phyloP scores from a whole-genome alignment of 805 yeast genomes.

The Henningerozyma blattae region DNA sequence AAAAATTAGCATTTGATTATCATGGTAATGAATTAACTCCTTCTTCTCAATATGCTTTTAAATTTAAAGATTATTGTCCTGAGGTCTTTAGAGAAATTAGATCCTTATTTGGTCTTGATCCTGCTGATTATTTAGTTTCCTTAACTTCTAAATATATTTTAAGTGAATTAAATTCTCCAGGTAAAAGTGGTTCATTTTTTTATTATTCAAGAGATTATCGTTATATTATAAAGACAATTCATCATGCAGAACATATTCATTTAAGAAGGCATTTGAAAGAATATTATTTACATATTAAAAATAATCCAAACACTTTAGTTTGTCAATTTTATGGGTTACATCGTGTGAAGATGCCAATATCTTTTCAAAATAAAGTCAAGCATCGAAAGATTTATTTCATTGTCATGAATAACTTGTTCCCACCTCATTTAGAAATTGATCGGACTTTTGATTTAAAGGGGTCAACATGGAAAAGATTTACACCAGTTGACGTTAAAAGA shows the following conservation, averaged over 20 bases:
- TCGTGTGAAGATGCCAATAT: conserved; percentile 76
- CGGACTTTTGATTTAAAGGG: conserved; percentile 87
- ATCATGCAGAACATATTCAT: conserved; percentile 83
- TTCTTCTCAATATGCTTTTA: conserved; percentile 88
- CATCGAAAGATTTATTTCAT: conserved; percentile 78
- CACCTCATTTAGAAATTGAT: conserved; percentile 83
- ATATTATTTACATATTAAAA: conserved; percentile 69
- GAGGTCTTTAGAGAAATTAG: conserved; percentile 85
- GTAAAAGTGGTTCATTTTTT: conserved; percentile 93
- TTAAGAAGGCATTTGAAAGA: conserved; percentile 59
- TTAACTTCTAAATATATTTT: conserved; percentile 87
- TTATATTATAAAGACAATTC: conserved; percentile 92
- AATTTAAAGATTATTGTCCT: conserved; percentile 93
- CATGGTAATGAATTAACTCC: conserved; percentile 86
- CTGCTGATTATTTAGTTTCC: conserved; percentile 89
- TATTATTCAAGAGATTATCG: conserved; percentile 89
- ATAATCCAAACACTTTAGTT: conserved; percentile 76
- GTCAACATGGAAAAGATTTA: conserved; percentile 71
- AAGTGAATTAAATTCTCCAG: conserved; percentile 89
- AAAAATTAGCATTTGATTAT: conserved; percentile 77
- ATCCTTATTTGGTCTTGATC: conserved; percentile 72
- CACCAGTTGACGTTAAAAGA: conserved; percentile 22
- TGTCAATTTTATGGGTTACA: conserved; percentile 97
- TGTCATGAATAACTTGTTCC: conserved; percentile 95
- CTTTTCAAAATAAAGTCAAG: conserved; percentile 25